Conservation (phyloP, 73 alveolate genomes). For the Blepharisma japonicum region DNA sequence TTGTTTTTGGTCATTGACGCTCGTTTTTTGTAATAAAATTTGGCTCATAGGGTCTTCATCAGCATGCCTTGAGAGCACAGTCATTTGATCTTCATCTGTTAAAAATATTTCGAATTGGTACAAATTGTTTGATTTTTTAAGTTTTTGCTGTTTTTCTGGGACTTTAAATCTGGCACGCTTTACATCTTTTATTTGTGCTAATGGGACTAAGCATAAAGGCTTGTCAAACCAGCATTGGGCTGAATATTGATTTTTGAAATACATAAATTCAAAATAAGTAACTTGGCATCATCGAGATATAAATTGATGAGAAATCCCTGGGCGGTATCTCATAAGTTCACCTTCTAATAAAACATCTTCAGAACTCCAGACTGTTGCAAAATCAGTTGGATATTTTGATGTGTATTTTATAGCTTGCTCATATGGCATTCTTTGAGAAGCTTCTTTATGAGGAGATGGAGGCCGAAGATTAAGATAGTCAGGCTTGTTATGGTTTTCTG, state of each 20-base stretch:
- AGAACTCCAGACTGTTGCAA: no score
- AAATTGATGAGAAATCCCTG: background rate
- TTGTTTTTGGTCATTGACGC: conserved; percentile 11
- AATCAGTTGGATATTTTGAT: no score
- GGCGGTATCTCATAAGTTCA: conserved; percentile 19
- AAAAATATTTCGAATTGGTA: conserved; percentile 7
- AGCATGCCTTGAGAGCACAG: background rate
- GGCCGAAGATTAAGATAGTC: no score
- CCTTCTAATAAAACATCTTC: background rate
- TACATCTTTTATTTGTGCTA: conserved; percentile 1
- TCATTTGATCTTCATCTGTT: background rate
- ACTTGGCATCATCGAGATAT: conserved; percentile 17
- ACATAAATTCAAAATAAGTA: background rate
- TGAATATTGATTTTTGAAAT: background rate
- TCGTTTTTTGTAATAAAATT: background rate
- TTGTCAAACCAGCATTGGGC: background rate
- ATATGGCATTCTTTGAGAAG: no score
- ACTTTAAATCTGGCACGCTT: background rate
- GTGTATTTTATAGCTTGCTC: no score
- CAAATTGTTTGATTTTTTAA: background rate
- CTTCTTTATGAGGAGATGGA: no score
- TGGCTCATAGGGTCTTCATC: background rate
- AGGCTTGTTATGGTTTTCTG: no score
- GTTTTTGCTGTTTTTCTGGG: background rate
- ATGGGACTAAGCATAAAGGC: conserved; percentile 8